Conservation (phyloP, 139 green algal genomes). For the Tetradesmus obliquus region DNA sequence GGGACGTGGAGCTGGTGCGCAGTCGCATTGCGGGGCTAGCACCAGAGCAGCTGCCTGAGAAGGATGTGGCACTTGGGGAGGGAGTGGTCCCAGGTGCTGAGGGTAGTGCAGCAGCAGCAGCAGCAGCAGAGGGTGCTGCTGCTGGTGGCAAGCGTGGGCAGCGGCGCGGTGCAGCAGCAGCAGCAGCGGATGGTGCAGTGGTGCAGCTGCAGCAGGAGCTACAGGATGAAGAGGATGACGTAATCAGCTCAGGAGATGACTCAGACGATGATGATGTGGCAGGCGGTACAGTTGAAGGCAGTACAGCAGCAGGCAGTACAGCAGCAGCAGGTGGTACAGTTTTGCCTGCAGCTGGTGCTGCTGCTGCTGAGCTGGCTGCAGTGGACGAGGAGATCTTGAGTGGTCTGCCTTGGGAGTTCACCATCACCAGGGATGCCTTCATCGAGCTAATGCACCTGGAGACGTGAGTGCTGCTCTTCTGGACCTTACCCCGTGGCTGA, state of each 20-base stretch:
- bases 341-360: background rate
- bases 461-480: conserved; percentile 17
- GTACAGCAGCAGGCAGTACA: background rate
- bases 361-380: background rate
- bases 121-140: background rate
- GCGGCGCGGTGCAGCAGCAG: background rate
- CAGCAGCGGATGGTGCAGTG: conserved; percentile 4
- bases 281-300: background rate
- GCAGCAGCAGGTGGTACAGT: background rate
- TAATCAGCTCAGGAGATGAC: background rate
- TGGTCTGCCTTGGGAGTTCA: conserved; percentile 55
- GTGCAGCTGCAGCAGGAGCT: background rate
- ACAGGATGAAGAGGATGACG: conserved; percentile 15
- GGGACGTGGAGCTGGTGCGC: background rate
- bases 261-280: conserved; percentile 2
- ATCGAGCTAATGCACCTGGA: conserved; percentile 56
- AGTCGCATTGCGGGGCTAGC: background rate
- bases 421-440: conserved; percentile 56
- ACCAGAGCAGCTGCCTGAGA: conserved; percentile 26
- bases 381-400: conserved; percentile 19
- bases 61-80: conserved; percentile 6
- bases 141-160: background rate
- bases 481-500: background rate
- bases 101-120: background rate
- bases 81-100: conserved; percentile 4